These are phyloP conservation scores for Yarrowia deformans DNA, from an alignment of 805 yeast species.

Conservation along the genomic window DNA sequence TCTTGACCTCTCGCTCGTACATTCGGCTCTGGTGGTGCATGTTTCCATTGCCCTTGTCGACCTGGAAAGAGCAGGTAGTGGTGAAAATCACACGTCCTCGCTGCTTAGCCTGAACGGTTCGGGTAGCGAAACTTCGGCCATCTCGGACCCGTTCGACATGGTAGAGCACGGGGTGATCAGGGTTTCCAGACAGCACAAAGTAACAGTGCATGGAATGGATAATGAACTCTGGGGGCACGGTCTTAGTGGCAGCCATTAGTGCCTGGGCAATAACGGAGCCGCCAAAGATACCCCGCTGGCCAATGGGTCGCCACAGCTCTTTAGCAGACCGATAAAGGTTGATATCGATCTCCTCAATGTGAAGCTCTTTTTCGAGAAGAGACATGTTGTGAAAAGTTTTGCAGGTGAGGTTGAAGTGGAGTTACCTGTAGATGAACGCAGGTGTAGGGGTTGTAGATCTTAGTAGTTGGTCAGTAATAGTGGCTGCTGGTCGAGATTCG, in stretches of 20 bases:
- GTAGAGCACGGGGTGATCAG: slow-evolving; percentile 56
- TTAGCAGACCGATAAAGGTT: slow-evolving; percentile 40
- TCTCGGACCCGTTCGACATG: slow-evolving; percentile 60
- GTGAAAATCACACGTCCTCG: slow-evolving; percentile 58
- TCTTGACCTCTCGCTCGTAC: slow-evolving; percentile 7
- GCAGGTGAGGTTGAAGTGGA: not conserved
- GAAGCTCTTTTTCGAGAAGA: slow-evolving; percentile 41
- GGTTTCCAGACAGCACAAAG: slow-evolving; percentile 41
- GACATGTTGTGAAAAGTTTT: slow-evolving; percentile 25
- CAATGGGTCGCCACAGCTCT: slow-evolving; percentile 41
- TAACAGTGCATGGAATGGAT: slow-evolving; percentile 43
- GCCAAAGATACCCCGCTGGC: slow-evolving; percentile 42
- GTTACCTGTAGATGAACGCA: no score
- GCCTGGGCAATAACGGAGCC: slow-evolving; percentile 43
- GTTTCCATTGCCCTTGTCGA: slow-evolving; percentile 41
- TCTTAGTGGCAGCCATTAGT: slow-evolving; percentile 41
- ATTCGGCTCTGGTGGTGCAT: slow-evolving; percentile 38
- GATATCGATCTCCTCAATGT: slow-evolving; percentile 41
- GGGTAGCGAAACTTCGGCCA: slow-evolving; percentile 59
- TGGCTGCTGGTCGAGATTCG: not conserved
- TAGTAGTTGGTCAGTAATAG: not conserved
- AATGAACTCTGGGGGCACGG: slow-evolving; percentile 40
- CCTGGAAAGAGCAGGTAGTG: slow-evolving; percentile 59
- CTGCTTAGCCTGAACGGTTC: slow-evolving; percentile 64
- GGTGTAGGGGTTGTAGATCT: no score